Evolutionary conservation across 1,284 basidiomycete genomes (phyloP).

Genomic region (Coniferiporia sulphurascens): DNA sequence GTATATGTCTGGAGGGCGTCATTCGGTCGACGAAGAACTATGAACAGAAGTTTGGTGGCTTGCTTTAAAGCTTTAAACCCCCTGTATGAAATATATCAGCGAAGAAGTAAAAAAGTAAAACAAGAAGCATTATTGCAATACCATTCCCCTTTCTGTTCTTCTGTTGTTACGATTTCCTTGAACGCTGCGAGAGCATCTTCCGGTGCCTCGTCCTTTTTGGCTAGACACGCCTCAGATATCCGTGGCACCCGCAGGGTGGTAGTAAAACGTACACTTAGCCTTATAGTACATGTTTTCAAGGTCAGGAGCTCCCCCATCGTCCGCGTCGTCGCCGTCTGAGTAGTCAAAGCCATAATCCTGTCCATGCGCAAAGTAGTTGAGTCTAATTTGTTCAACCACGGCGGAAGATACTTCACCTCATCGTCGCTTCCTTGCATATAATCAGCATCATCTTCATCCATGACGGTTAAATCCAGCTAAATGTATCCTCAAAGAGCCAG

Average conservation of each 20-base stretch:
- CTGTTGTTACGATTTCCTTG: constrained; percentile 80
- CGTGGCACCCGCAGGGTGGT: not conserved
- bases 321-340: constrained; percentile 83
- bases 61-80: constrained; percentile 99
- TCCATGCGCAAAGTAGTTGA: not conserved
- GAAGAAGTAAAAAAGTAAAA: not conserved
- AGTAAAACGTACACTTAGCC: constrained; percentile 73
- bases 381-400: not conserved
- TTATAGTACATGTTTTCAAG: constrained; percentile 99
- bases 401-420: constrained; percentile 44
- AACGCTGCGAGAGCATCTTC: constrained; percentile 89
- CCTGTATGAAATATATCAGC: constrained; percentile 42
- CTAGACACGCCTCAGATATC: constrained; percentile 37
- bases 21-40: constrained; percentile 70
- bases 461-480: constrained; percentile 27
- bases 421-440: constrained; percentile 85
- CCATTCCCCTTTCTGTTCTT: constrained; percentile 93
- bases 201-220: constrained; percentile 88
- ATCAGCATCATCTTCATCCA: constrained; percentile 88
- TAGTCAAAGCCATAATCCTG: constrained; percentile 98
- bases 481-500: not conserved
- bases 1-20: constrained; percentile 87
- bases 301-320: constrained; percentile 80
- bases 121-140: constrained; percentile 28
- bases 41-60: constrained; percentile 91